Base-by-base conservation (phyloP, 495 filamentous ascomycete genomes). In the Aspergillus affinis region DNA sequence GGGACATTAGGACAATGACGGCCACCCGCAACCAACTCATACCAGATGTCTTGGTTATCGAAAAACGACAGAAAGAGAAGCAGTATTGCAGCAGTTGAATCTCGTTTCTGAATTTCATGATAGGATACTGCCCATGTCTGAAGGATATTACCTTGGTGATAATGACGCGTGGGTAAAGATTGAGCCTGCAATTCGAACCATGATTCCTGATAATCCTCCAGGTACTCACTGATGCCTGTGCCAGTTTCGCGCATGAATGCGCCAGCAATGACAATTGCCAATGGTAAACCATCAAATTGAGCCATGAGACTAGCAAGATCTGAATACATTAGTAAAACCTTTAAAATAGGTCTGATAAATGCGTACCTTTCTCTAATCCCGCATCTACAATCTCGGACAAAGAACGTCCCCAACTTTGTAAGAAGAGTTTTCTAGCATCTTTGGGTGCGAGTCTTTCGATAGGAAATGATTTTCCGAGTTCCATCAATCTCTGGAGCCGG, bases 11-110 rank as follows among this genome's bases (percentile, higher is more conserved):
- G 61, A 59, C 52, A 48, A 51, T 68, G 0, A 1, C 9, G 17
- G 18, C 61, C 59, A 54, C 56, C 49, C 23, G 62, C n/a, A 18
- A 78, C 18, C 52, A 82, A 69, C 57, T 80, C 74, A 59, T 72
- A 81, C 79, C 78, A 83, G 44, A 82, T 68, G 67, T 83, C 79
- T 58, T 77, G 75, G 60, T 79, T 80, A 62, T 81, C 74, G 51
- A 82, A 79, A 55, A 63, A 76, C 52, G 77, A 76, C 72, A 77
- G 79, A 7, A 81, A 60, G 6, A 70, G 58, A 18, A 84, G 69
- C 20, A 83, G 63, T 6, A 72, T 46, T 20, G 78, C 75, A 29
- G 78, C 65, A 18, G 61, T 55, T 6, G 56, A 30, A 61, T 75
- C 71, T 26, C 63, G 66, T 47, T 71, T 69, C 50, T 69, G 65